phyloP scores from a whole-genome alignment of 768 basidiomycete species.

The Lactifluus volemus region DNA sequence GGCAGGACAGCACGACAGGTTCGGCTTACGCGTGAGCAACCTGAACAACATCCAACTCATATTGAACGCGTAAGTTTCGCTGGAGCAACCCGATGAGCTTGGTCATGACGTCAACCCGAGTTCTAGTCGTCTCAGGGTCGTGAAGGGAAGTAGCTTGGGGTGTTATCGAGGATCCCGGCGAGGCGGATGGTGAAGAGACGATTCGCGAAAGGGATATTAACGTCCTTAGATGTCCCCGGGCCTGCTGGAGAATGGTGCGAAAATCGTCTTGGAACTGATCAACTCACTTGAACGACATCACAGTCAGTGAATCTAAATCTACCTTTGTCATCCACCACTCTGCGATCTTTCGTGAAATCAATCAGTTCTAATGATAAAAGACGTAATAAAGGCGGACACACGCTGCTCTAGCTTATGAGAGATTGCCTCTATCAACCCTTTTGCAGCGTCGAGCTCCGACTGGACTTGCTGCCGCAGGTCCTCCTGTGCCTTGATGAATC shows the following conservation, averaged over 20 bases:
- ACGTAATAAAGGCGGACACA: neutral
- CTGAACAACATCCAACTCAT: constrained; percentile 61
- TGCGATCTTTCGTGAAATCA: constrained; percentile 9
- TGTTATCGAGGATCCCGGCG: constrained; percentile 29
- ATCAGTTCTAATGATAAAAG: neutral
- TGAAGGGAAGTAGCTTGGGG: constrained; percentile 31
- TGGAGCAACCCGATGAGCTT: constrained; percentile 58
- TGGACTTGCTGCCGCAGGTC: constrained; percentile 17
- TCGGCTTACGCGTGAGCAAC: constrained; percentile 66
- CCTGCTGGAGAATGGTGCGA: constrained; percentile 59
- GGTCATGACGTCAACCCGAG: constrained; percentile 54
- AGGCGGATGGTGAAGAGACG: constrained; percentile 25
- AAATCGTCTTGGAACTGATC: constrained; percentile 49
- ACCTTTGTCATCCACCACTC: constrained; percentile 19
- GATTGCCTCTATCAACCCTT: constrained; percentile 14
- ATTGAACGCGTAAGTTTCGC: constrained; percentile 64
- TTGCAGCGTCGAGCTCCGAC: constrained; percentile 17
- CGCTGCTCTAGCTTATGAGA: constrained; percentile 15
- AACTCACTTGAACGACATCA: neutral
- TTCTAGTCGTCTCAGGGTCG: constrained; percentile 36
- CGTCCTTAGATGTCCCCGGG: constrained; percentile 47
- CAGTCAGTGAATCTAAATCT: neutral
- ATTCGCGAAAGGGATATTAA: constrained; percentile 40
- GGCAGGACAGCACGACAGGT: neutral
- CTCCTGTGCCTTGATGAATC: neutral